Base-by-base conservation (phyloP, 2,329 filamentous ascomycete genomes). In the Phialophora chinensis region DNA sequence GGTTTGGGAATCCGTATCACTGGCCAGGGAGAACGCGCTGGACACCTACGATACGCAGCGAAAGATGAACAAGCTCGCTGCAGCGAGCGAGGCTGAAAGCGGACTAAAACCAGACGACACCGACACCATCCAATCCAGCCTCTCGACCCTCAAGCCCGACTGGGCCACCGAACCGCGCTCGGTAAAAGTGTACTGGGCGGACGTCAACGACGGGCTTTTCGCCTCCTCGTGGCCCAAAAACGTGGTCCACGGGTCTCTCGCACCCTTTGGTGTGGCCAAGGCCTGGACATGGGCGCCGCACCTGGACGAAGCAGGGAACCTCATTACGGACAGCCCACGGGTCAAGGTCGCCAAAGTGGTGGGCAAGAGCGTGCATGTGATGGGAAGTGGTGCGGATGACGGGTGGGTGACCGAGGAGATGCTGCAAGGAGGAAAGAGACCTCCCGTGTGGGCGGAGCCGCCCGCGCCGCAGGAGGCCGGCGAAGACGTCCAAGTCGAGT, bases 181-280 rank as follows among this genome's bases (percentile, higher is more conserved):
- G n/a, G 77, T 83, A 33, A 80, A 80, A 72, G 76, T 83, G 44
- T 76, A 79, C 62, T 83, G 81, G 81, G 77, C 75, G 17, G 79
- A 83, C 72, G 52, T 81, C 35, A 75, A 80, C 58, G 79, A 82
- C 72, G 79, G 80, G 31, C 75, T 73, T 66, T 88, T 90, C 76
- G 81, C 81, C 7, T 71, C 76, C 63, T 63, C 72, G 4, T 83
- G 81, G 81, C 79, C 80, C 11, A 72, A 74, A n/a, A 75, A 71
- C 31, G 80, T 83, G 54, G 71, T 75, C 6, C 81, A 83, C 66
- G 80, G 78, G 62, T 75, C 77, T 62, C 69, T 83, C 68, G 75
- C 78, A 44, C 74, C 74, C 31, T 75, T 67, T 42, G 66, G 66
- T 14, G 60, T 72, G 1, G 60, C 60, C 4, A 70, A 66, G 61